Conservation (phyloP, 306 rosid genomes). For the Crotalaria pallida region DNA sequence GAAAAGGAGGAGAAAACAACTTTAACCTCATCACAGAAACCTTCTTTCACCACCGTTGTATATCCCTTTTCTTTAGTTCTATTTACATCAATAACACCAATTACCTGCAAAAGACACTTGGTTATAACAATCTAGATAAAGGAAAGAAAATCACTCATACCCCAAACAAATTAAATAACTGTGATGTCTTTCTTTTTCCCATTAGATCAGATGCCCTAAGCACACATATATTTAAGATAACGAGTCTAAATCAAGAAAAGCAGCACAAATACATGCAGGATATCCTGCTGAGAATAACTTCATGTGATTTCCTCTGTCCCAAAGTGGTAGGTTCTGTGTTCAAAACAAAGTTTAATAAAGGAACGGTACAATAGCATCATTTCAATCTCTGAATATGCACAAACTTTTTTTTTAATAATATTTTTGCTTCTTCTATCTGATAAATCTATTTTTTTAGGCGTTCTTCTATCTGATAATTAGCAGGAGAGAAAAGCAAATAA, state of each 20-base stretch:
- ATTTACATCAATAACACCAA: constrained; percentile 81
- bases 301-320: not conserved
- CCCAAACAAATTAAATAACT: constrained; percentile 11
- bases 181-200: not conserved
- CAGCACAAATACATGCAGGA: not conserved
- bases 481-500: constrained; percentile 11
- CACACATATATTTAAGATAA: not conserved
- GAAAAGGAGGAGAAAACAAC: constrained; percentile 27
- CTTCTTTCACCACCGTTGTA: constrained; percentile 81
- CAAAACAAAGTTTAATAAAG: not conserved
- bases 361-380: not conserved
- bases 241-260: not conserved
- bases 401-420: not conserved
- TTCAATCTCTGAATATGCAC: not conserved
- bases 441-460: no score
- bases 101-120: constrained; percentile 47
- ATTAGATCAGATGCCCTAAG: constrained; percentile 3
- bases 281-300: not conserved
- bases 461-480: not conserved
- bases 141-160: not conserved
- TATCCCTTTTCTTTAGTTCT: constrained; percentile 92
- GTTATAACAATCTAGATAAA: constrained; percentile 15
- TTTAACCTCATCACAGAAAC: constrained; percentile 90
- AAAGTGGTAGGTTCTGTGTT: not conserved
- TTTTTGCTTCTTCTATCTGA: no score